Base-by-base conservation (phyloP, 805 yeast genomes). In the Dipodascus geniculatus region DNA sequence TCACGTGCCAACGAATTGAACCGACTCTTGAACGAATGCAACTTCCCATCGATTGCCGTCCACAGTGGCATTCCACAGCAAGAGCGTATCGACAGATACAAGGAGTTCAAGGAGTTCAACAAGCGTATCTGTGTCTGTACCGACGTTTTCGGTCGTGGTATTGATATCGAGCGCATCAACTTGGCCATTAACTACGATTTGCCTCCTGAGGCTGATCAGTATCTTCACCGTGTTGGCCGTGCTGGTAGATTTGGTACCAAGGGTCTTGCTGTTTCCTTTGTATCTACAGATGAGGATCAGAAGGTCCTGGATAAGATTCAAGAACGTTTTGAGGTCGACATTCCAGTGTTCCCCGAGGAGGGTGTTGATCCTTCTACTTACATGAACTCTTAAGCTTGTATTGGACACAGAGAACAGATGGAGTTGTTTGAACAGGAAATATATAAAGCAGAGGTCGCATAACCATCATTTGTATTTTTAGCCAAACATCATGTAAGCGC, bases 181-280 rank as follows among this genome's bases (percentile, higher is more conserved):
- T 75, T 91, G 71, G 99, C 99, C 58, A 89, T 91, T 77, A 93
- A 91, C 78, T 91, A 91, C 73, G 99, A 91, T 74, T 76, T 91
- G 77, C 96, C 99, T 63, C 77, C 73, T 60, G 97, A 90, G 75
- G 96, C 98, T 60, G 98, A 91, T 73, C 97, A 93, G 74, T 91
- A 93, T 74, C 81, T 91, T 70, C 99, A 91, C 78, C 88, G 99
- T 77, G 99, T 91, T 59, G 99, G 99, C 68, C 89, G 99, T 82
- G 99, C 99, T 62, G 99, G 99, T 75, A 90, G 99, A 80, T 91
- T 91, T 66, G 99, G 99, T 77, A 91, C 99, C 69, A 91, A 91
- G 77, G 99, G 99, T 76, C 82, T 93, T 65, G 95, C 97, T 53
- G 79, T 93, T 55, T 87, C 96, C 47, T 87, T 91, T 60, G 93